A percentile compares a stretch with the other conserved stretches of the same genome.
Evolutionary conservation across 2,329 filamentous ascomycete genomes (phyloP).

Genomic region (Aureobasidium sp.): DNA sequence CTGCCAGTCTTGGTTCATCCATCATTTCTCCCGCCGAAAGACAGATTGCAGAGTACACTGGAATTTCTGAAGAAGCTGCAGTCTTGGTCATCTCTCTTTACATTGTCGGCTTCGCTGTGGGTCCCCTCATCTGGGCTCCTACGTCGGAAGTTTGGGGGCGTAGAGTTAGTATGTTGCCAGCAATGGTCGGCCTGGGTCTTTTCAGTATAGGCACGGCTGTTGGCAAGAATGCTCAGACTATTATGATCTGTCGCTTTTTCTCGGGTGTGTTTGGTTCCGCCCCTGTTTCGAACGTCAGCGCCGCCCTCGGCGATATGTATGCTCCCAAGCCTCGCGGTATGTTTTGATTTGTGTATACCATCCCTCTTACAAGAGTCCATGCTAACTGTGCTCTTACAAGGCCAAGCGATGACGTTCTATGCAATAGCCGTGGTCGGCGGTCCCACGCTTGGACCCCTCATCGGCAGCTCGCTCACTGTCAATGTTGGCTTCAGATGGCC

Average conservation of each 20-base stretch:
- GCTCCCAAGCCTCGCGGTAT: constrained; percentile 29
- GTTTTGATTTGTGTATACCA: neutral
- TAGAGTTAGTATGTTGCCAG: constrained; percentile 35
- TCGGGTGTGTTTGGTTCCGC: constrained; percentile 37
- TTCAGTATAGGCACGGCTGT: constrained; percentile 40
- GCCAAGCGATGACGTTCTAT: constrained; percentile 31
- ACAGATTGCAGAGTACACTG: constrained; percentile 34
- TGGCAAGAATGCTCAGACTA: constrained; percentile 27
- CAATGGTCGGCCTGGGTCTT: constrained; percentile 34
- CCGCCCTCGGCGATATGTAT: constrained; percentile 38
- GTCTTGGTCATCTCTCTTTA: constrained; percentile 41
- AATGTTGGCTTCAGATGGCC: constrained; percentile 40
- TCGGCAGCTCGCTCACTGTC: constrained; percentile 32
- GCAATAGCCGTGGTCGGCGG: constrained; percentile 33
- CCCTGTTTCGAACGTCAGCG: constrained; percentile 35
- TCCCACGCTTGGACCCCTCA: constrained; percentile 34
- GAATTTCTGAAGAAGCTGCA: constrained; percentile 35
- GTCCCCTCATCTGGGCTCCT: constrained; percentile 30
- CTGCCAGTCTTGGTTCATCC: constrained; percentile 41
- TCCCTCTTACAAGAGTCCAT: neutral
- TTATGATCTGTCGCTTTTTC: constrained; percentile 38
- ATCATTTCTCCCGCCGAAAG: constrained; percentile 42
- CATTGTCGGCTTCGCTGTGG: constrained; percentile 13
- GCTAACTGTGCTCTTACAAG: neutral
- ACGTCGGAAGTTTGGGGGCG: constrained; percentile 39